phyloP scores from a whole-genome alignment of 106 monocot species.

The Dendrobium officinale region DNA sequence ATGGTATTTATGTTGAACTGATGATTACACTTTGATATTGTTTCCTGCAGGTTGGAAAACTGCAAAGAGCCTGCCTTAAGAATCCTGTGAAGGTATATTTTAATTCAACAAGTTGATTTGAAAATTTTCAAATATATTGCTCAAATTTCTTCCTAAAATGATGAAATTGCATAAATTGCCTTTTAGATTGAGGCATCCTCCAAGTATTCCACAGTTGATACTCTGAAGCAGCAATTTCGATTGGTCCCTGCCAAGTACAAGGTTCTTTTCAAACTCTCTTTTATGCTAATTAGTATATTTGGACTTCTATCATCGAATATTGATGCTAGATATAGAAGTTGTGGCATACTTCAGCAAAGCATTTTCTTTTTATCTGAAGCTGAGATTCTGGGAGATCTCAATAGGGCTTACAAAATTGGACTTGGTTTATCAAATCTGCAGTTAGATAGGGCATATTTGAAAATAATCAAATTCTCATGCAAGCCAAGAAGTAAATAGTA shows the following conservation, averaged over 20 bases:
- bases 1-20: background rate
- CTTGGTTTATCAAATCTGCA: no score
- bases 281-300: background rate
- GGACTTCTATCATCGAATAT: background rate
- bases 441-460: no score
- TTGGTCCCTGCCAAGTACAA: conserved; percentile 85
- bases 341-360: background rate
- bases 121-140: background rate
- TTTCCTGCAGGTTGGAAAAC: conserved; percentile 66
- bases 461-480: no score
- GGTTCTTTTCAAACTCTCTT: conserved; percentile 28
- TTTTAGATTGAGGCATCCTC: conserved; percentile 80
- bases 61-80: conserved; percentile 82
- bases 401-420: no score
- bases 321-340: background rate
- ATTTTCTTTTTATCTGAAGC: background rate
- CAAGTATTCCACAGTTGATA: conserved; percentile 92
- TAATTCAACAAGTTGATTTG: background rate
- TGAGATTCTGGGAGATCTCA: background rate
- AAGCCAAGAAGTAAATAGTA: no score
- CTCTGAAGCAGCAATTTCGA: conserved; percentile 62
- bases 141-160: background rate
- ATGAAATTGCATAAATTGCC: background rate
- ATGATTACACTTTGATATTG: background rate
- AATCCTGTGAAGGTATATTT: conserved; percentile 84